Base-by-base conservation (phyloP, 108 stramenopile species). In the Nannochloropsis gaditana region DNA sequence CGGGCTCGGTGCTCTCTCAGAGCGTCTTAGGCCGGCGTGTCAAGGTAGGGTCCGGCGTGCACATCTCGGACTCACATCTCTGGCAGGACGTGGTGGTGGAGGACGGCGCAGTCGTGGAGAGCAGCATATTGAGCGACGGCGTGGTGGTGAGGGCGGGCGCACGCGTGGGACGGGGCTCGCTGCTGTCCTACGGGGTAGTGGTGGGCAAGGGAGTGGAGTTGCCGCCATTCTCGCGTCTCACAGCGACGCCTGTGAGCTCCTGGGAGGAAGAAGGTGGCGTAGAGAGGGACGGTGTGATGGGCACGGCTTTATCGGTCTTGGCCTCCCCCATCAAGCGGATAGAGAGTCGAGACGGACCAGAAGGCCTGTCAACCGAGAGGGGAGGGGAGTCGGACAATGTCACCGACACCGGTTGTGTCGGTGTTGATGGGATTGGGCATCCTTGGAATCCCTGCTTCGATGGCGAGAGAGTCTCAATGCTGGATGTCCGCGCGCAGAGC, bases 401-500 rank as follows among this genome's bases (percentile, higher is more conserved):
- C 19, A 73, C 59, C 19, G 59, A 73, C n/a, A 0, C 59, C 3
- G n/a, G 1, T 4, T 15, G 15, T 15, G 59, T 73, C 4, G 59
- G 59, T 6, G 59, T 73, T 15, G 59, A 73, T n/a, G 59, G 59
- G 19, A 73, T 2, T 2, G 59, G 59, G 2, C 59, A 2, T n/a
- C 59, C 19, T 4, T 73, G 59, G 59, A n/a, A 2, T 1, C 59
- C 59, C 59, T 73, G 15, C 19, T 73, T 73, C 59, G 84, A 43
- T 97, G 87, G 96, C 95, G 17, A 86, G 90, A 50, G 92, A 92
- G 79, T 91, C 95, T 21, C 84, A 85, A 21, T 83, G 96, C 41
- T 90, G 91, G 9, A 93, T 94, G 82, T 97, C 93, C 91, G 93
- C 95, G 17, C 91, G 96, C 82, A 92, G 95, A 79, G 95, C 95